Percentiles rank a stretch among this genome's conserved stretches.
phyloP scores from a whole-genome alignment of 345 rosid species.

The Hypericum perforatum region DNA sequence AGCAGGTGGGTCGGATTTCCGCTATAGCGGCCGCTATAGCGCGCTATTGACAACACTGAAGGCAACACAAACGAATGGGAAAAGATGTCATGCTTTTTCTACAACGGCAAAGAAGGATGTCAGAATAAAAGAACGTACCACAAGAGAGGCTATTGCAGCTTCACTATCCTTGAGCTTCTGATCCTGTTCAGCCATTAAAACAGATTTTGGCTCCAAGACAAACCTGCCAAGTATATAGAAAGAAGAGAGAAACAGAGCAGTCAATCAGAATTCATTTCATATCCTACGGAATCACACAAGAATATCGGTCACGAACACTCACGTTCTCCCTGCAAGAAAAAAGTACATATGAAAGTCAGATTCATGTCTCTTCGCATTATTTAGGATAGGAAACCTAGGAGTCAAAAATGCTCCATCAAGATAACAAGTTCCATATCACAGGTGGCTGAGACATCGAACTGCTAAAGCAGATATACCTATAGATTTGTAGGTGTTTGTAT shows the following conservation, averaged over 20 bases:
- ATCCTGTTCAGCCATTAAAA: slow-evolving; percentile 65
- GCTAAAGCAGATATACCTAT: slow-evolving; percentile 29
- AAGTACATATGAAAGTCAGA: slow-evolving; percentile 2
- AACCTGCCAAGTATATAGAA: slow-evolving; percentile 45
- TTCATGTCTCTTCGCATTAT: background rate
- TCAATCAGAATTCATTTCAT: slow-evolving; percentile 11
- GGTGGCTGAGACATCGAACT: background rate
- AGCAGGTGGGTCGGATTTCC: too few species aligned
- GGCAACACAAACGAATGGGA: too few species aligned
- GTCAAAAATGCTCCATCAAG: slow-evolving; percentile 6
- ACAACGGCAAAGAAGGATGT: background rate
- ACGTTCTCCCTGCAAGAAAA: slow-evolving; percentile 87
- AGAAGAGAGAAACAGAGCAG: slow-evolving; percentile 13
- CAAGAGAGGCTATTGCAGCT: slow-evolving; percentile 59
- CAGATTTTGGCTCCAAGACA: slow-evolving; percentile 65
- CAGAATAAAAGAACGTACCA: slow-evolving; percentile 29
- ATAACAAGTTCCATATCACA: too few species aligned
- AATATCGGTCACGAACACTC: slow-evolving; percentile 31
- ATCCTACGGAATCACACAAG: slow-evolving; percentile 2
- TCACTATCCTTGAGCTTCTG: slow-evolving; percentile 81
- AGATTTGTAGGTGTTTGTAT: slow-evolving; percentile 84
- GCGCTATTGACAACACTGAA: too few species aligned
- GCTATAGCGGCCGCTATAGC: too few species aligned
- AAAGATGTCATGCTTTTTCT: too few species aligned
- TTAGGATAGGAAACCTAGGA: background rate